These are phyloP conservation scores for Annulohypoxylon nitens DNA, from an alignment of 495 filamentous ascomycete genomes.

Conservation along the genomic window DNA sequence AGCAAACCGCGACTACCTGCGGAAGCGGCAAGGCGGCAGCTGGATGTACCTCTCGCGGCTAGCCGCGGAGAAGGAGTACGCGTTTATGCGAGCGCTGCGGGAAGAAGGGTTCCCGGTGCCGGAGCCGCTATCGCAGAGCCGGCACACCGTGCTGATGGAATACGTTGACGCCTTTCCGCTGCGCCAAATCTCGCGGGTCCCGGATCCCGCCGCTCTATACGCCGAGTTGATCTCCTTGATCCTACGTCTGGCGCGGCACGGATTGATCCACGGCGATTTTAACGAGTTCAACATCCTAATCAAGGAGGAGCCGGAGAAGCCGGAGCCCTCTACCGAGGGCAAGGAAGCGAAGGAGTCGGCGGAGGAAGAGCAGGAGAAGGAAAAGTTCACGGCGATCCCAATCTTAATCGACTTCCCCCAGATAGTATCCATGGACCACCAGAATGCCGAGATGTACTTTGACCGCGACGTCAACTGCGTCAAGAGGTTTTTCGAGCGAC, in stretches of 20 bases:
- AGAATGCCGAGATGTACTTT: constrained; percentile 94
- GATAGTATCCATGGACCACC: constrained; percentile 95
- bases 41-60: constrained; percentile 99
- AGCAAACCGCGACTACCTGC: constrained; percentile 94
- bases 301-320: constrained; percentile 71
- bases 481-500: constrained; percentile 88
- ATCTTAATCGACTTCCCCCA: constrained; percentile 98
- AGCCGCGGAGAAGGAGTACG: constrained; percentile 90
- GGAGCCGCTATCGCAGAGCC: constrained; percentile 83
- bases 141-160: constrained; percentile 96
- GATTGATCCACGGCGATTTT: constrained; percentile 97
- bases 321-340: constrained; percentile 32
- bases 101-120: constrained; percentile 91
- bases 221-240: constrained; percentile 90
- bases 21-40: constrained; percentile 76
- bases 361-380: constrained; percentile 44
- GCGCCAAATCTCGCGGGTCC: constrained; percentile 82
- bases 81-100: constrained; percentile 88
- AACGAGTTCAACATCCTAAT: constrained; percentile 99
- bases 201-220: constrained; percentile 84
- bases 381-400: constrained; percentile 66
- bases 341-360: constrained; percentile 40
- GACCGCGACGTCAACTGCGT: constrained; percentile 94
- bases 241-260: constrained; percentile 83
- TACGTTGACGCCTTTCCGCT: constrained; percentile 90